These are phyloP conservation scores for Irpex sp. DNA, from an alignment of 1,284 basidiomycete species.

Conservation along the genomic window DNA sequence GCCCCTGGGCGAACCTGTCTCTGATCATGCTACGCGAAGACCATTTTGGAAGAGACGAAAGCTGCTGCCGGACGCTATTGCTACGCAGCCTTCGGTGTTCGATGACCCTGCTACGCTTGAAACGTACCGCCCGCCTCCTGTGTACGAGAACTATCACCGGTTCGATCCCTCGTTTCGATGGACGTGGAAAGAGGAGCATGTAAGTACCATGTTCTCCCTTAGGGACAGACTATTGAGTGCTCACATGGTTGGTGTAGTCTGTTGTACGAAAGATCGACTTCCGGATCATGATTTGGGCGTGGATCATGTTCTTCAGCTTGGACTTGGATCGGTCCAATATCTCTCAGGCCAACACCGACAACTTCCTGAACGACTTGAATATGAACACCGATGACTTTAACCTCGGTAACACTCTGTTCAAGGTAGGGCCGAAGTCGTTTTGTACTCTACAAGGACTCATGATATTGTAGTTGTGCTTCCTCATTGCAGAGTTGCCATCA, in stretches of 20 bases:
- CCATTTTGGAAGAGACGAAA: constrained; percentile 22
- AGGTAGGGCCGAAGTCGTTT: constrained; percentile 10
- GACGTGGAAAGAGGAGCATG: constrained; percentile 64
- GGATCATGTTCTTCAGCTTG: constrained; percentile 53
- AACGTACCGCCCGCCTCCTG: constrained; percentile 49
- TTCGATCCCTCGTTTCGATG: constrained; percentile 65
- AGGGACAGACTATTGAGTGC: neutral
- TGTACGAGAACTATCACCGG: constrained; percentile 59
- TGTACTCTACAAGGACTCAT: constrained; percentile 5
- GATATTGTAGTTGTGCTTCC: constrained; percentile 51
- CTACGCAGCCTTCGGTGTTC: constrained; percentile 32
- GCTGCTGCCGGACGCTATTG: constrained; percentile 25
- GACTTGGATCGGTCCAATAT: constrained; percentile 56
- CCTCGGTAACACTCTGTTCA: constrained; percentile 48
- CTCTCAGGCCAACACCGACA: constrained; percentile 60
- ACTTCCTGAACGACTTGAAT: constrained; percentile 56
- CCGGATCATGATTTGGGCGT: constrained; percentile 60
- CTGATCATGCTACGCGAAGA: constrained; percentile 12
- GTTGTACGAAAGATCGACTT: constrained; percentile 57
- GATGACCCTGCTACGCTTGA: constrained; percentile 45
- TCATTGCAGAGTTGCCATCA: constrained; percentile 63
- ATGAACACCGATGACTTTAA: constrained; percentile 65
- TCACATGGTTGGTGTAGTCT: constrained; percentile 34
- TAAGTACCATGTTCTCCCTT: constrained; percentile 19
- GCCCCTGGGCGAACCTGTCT: constrained; percentile 19